Conservation (phyloP, 306 rosid genomes). For the Mimosa bimucronata region DNA sequence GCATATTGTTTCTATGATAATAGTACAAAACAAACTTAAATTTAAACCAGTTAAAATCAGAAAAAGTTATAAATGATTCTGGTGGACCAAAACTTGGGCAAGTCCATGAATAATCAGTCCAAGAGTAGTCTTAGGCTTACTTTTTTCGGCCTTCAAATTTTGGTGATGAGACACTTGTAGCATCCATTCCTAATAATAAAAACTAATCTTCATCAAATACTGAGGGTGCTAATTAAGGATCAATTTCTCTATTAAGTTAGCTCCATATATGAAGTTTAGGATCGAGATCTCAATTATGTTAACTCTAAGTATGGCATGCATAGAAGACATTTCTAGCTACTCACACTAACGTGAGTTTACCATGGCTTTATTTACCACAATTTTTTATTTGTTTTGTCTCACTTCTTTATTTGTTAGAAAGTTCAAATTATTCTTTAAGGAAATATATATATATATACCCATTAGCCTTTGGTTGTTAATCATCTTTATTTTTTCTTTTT, state of each 20-base stretch:
- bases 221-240: not conserved
- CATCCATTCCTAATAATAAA: not conserved
- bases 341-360: not conserved
- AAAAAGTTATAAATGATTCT: not conserved
- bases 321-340: not conserved
- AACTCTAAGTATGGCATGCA: not conserved
- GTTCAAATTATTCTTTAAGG: not conserved
- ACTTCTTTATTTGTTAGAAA: no score
- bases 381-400: not conserved
- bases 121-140: not conserved
- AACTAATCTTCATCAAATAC: not conserved
- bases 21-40: not conserved
- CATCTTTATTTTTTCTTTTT: no score
- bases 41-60: not conserved
- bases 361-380: not conserved
- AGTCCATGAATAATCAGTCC: not conserved
- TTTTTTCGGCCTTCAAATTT: not conserved
- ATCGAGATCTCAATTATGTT: not conserved
- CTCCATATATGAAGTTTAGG: not conserved
- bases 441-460: not conserved
- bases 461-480: not conserved
- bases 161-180: not conserved
- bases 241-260: not conserved
- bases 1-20: no score
- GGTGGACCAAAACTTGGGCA: not conserved